phyloP scores from a whole-genome alignment of 1,284 basidiomycete genomes.

The Pholiota adiposa region DNA sequence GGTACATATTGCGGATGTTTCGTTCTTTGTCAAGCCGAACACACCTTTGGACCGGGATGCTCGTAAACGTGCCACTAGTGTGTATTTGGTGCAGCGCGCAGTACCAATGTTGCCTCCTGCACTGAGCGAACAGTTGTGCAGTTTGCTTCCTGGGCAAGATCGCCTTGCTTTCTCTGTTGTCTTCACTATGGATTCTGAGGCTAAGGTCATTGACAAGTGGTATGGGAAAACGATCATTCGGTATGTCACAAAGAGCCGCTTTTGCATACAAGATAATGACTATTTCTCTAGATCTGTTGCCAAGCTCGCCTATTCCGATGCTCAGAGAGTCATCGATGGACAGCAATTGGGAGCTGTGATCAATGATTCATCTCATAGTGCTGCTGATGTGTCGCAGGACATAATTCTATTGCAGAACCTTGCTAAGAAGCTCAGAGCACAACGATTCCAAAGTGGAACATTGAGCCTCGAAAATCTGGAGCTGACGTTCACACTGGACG shows the following conservation, averaged over 20 bases:
- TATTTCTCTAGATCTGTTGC: constrained; percentile 70
- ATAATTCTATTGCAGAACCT: constrained; percentile 73
- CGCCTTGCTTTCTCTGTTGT: constrained; percentile 89
- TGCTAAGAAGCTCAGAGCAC: constrained; percentile 74
- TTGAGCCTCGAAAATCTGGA: constrained; percentile 76
- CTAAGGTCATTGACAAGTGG: constrained; percentile 84
- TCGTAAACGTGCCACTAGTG: constrained; percentile 94
- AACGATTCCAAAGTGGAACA: constrained; percentile 83
- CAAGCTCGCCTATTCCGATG: constrained; percentile 84
- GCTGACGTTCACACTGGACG: constrained; percentile 84
- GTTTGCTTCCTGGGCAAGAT: constrained; percentile 85
- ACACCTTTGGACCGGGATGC: constrained; percentile 98
- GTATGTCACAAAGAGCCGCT: constrained; percentile 43
- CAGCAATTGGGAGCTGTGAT: constrained; percentile 56
- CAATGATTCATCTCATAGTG: constrained; percentile 61
- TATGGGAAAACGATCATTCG: constrained; percentile 93
- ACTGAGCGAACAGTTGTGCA: constrained; percentile 92
- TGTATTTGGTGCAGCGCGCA: constrained; percentile 93
- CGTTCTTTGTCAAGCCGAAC: constrained; percentile 95
- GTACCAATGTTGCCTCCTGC: constrained; percentile 96
- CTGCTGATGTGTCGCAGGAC: constrained; percentile 73
- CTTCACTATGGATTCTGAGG: constrained; percentile 88
- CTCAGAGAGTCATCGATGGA: constrained; percentile 84
- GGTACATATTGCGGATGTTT: constrained; percentile 95
- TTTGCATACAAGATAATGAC: constrained; percentile 14